Base-by-base conservation (phyloP, 1,284 basidiomycete genomes). In the Ceratobasidium sp. region DNA sequence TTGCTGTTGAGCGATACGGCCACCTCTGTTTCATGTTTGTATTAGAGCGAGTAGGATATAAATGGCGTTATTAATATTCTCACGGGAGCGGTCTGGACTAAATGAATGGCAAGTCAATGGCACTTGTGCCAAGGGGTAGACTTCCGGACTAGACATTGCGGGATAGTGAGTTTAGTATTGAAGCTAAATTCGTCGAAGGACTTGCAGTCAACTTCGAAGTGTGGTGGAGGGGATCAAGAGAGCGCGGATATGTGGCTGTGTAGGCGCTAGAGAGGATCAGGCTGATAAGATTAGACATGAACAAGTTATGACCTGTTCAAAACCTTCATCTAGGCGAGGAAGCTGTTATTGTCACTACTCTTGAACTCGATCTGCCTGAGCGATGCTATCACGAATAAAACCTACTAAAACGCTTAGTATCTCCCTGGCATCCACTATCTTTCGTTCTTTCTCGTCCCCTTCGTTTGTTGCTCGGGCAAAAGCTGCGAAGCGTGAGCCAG, bases 71-170 rank as follows among this genome's bases (percentile, higher is more conserved):
- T 49, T 68, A 53, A 75, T 71, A 35, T 11, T 87, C 92, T 82
- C 81, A 97, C 96, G 92, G 78, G 86, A 89, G 80, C 95, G 92
- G 84, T 98, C 95, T 23, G 92, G 92, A 83, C 92, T 97, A 89
- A 99, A 99, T 1, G 95, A 89, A 84, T 98, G 96, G 58, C 93
- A 92, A 8, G 95, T 97, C 71, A 99, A 89, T 23, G 97, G 95
- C 3, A 89, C 89, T 81, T 94, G 90, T 39, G 93, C 89, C 75
- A 99, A 89, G 77, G 90, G 90, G 84, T 90, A 92, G 28, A 94
- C 87, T 87, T 96, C 90, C 60, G 93, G 92, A 60, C 86, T 82
- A 76, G 92, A 86, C 94, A 96, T 96, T 76, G 49, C 82, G 75
- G 26, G 23, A 73, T n/a, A 64, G 45, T 60, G 33, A 53, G 8